Percentiles rank a stretch among this genome's conserved stretches.
These are phyloP conservation scores for Anisodus acutangulus DNA, from an alignment of 257 asterid genomes.

Conservation along the genomic window DNA sequence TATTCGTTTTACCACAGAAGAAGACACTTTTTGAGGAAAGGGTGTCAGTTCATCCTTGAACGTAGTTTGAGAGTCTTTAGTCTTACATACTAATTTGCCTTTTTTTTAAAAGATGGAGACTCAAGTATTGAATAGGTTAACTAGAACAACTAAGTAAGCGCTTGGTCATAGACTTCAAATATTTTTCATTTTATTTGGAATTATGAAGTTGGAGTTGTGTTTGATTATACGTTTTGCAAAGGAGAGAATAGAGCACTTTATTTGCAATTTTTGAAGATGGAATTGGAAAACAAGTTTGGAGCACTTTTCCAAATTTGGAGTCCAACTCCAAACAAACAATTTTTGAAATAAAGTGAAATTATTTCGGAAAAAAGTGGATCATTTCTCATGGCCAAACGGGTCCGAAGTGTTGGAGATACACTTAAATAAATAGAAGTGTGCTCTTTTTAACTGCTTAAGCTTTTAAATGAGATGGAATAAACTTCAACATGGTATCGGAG, in stretches of 20 bases:
- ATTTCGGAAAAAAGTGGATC: too few relatives aligned
- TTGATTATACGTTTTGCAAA: too few relatives aligned
- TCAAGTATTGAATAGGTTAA: neutral
- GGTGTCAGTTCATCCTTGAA: neutral
- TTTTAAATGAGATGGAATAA: neutral
- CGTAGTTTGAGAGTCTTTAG: slow-evolving; percentile 5
- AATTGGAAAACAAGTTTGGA: too few relatives aligned
- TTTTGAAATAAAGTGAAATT: too few relatives aligned
- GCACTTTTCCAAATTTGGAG: too few relatives aligned
- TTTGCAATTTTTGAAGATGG: too few relatives aligned
- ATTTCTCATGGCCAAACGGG: too few relatives aligned
- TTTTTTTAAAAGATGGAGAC: neutral
- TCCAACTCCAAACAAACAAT: too few relatives aligned
- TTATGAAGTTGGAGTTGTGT: too few relatives aligned
- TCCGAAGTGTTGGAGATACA: neutral
- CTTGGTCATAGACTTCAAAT: too few relatives aligned
- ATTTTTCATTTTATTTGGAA: too few relatives aligned
- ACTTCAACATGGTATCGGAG: neutral
- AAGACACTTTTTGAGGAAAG: neutral
- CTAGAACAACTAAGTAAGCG: neutral
- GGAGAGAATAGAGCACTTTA: too few relatives aligned
- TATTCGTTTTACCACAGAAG: neutral
- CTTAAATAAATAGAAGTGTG: neutral
- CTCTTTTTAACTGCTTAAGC: neutral
- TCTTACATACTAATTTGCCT: neutral